Evolutionary conservation across 352 stramenopile genomes (phyloP), one percentile per base, ranked within the genome.

Genomic region (Pythium monospermum): DNA sequence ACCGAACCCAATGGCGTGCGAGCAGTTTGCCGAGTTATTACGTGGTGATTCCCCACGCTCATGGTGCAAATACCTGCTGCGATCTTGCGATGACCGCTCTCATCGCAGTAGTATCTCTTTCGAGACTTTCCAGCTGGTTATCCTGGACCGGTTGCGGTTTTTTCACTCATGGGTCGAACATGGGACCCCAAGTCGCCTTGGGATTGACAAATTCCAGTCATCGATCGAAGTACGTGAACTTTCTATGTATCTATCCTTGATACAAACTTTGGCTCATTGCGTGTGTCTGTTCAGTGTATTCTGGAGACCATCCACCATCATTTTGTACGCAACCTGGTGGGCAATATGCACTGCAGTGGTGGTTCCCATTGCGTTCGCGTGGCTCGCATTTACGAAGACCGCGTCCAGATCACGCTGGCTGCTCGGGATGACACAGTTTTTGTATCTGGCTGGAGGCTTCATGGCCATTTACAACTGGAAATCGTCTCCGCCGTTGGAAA

Each of bases 221-320:
- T 68, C 55, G 1, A 35, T 53, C 15, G 26, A 48, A 23, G 54
- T 61, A 41, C 22, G 48, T n/a, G n/a, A n/a, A n/a, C n/a, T n/a
- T n/a, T n/a, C n/a, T n/a, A n/a, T n/a, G n/a, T n/a, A n/a, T n/a
- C n/a, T n/a, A n/a, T n/a, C n/a, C n/a, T n/a, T n/a, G n/a, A n/a
- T n/a, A n/a, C n/a, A n/a, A n/a, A n/a, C n/a, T n/a, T n/a, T n/a
- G n/a, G n/a, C n/a, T n/a, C n/a, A n/a, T n/a, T n/a, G n/a, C n/a
- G n/a, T n/a, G n/a, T n/a, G n/a, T n/a, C n/a, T n/a, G n/a, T n/a
- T n/a, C n/a, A 85, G 70, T 68, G 51, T 45, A 54, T 79, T 1
- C 49, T 83, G 1, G 72, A 83, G 22, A 53, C 69, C 6, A 69
- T 81, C 42, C 75, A 86, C 25, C 75, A 83, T 27, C 63, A 86